Evolutionary conservation across 164 flowering plant species (phyloP), one percentile per base, ranked within the genome.

Genomic region (Taxillus chinensis): DNA sequence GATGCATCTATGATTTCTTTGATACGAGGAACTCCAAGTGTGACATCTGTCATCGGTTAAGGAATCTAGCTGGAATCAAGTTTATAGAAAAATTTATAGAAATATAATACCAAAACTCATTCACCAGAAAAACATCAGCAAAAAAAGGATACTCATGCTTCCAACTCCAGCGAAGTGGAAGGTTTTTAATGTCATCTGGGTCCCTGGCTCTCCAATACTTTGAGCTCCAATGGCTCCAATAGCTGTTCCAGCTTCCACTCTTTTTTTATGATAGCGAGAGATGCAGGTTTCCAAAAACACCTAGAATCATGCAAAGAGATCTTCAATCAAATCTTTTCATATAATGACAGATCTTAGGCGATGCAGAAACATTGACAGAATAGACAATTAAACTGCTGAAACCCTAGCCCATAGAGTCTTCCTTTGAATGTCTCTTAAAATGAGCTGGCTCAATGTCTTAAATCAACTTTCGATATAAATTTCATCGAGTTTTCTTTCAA

Each of bases 101-200:
- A 12, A 17, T 4, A 7, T 4, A 37, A 27, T 41, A 48, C n/a
- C 13, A 4, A 6, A 39, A 39, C 12, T 50, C 11, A 15, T 3
- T 17, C 5, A 39, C 3, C 57, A 27, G 4, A 55, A 2, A 56
- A 10, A 46, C 11, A 45, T 27, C 54, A 17, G 17, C 15, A 5
- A 16, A 37, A 46, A 60, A 73, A 86, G 99, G 95, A 93, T 93
- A 93, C 99, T 95, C 99, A 90, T 95, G 95, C 99, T 95, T 12
- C 97, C 99, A 74, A 95, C 96, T 70, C 99, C 99, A 80, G 99
- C 99, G 85, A 95, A 95, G 70, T 95, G 99, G 66, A 95, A 91
- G 64, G 97, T 91, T 81, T 91, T 91, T 60, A 95, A 66, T 45
- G 99, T 95, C 99, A 95, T 95, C 62, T 91, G 99, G 11, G 99